Evolutionary conservation across 2,329 filamentous ascomycete genomes (phyloP).

Genomic region (Sclerotinia spermophila): DNA sequence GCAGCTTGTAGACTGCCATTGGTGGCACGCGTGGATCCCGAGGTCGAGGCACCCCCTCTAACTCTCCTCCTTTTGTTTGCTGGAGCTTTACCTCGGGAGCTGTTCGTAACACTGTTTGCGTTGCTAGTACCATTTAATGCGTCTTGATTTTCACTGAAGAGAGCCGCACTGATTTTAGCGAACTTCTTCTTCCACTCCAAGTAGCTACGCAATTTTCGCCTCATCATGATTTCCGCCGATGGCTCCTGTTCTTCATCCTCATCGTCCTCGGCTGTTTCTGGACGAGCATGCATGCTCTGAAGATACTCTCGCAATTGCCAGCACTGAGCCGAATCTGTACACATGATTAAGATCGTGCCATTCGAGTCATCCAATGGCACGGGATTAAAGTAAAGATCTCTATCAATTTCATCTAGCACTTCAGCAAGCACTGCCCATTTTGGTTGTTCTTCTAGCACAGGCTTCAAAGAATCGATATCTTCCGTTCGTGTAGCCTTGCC

Average conservation of each 20-base stretch:
- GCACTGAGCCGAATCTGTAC: slow-evolving; percentile 79
- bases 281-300: slow-evolving; percentile 79
- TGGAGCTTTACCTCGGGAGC: slow-evolving; percentile 58
- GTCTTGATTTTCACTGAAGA: slow-evolving; percentile 78
- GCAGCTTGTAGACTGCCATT: slow-evolving; percentile 72
- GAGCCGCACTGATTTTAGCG: slow-evolving; percentile 72
- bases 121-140: slow-evolving; percentile 66
- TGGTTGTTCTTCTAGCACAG: slow-evolving; percentile 87
- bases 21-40: slow-evolving; percentile 59
- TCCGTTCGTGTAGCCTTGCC: slow-evolving; percentile 48
- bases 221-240: slow-evolving; percentile 85
- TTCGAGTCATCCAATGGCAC: slow-evolving; percentile 76
- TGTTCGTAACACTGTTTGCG: slow-evolving; percentile 42
- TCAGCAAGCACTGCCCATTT: slow-evolving; percentile 92
- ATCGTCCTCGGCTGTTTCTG: slow-evolving; percentile 41
- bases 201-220: slow-evolving; percentile 80
- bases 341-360: slow-evolving; percentile 94
- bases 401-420: slow-evolving; percentile 88
- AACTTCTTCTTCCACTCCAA: slow-evolving; percentile 89
- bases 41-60: slow-evolving; percentile 67
- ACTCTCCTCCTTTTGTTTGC: slow-evolving; percentile 83
- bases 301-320: slow-evolving; percentile 87
- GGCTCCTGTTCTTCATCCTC: slow-evolving; percentile 54
- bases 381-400: slow-evolving; percentile 82
- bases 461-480: slow-evolving; percentile 51